Percentiles rank a stretch among this genome's conserved stretches.
Conservation (phyloP, 768 basidiomycete species). For the Heimioporus sp. region DNA sequence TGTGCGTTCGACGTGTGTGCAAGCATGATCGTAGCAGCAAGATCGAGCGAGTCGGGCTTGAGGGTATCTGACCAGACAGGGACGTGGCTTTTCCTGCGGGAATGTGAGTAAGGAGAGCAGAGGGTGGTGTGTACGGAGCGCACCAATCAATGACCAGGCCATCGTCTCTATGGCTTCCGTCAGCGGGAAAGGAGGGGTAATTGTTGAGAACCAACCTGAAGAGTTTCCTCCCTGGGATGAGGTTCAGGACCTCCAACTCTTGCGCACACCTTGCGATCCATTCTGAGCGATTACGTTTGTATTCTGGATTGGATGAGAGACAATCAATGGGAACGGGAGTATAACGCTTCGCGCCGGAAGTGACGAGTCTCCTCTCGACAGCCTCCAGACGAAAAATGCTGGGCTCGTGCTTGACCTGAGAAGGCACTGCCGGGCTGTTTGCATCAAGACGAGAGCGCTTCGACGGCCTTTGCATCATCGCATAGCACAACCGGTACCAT, state of each 20-base stretch:
- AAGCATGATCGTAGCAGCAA: slow-evolving; percentile 25
- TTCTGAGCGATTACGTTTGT: slow-evolving; percentile 18
- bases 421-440: neutral
- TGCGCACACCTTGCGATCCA: slow-evolving; percentile 20
- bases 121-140: neutral
- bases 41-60: slow-evolving; percentile 23
- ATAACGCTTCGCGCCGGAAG: slow-evolving; percentile 27
- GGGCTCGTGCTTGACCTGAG: slow-evolving; percentile 19
- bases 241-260: slow-evolving; percentile 19
- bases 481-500: neutral
- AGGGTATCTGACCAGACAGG: slow-evolving; percentile 33
- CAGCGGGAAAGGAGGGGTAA: neutral
- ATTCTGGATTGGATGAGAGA: slow-evolving; percentile 13
- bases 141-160: slow-evolving; percentile 32
- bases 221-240: slow-evolving; percentile 23
- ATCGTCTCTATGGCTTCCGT: slow-evolving; percentile 19
- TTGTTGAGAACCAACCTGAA: slow-evolving; percentile 23
- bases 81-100: slow-evolving; percentile 26
- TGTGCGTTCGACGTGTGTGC: slow-evolving; percentile 26
- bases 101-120: neutral
- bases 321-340: slow-evolving; percentile 27
- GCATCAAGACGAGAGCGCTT: slow-evolving; percentile 15
- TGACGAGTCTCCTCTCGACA: slow-evolving; percentile 20
- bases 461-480: neutral
- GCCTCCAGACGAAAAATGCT: slow-evolving; percentile 9